phyloP scores from a whole-genome alignment of 306 rosid species.

The Cucurbita moschata region DNA sequence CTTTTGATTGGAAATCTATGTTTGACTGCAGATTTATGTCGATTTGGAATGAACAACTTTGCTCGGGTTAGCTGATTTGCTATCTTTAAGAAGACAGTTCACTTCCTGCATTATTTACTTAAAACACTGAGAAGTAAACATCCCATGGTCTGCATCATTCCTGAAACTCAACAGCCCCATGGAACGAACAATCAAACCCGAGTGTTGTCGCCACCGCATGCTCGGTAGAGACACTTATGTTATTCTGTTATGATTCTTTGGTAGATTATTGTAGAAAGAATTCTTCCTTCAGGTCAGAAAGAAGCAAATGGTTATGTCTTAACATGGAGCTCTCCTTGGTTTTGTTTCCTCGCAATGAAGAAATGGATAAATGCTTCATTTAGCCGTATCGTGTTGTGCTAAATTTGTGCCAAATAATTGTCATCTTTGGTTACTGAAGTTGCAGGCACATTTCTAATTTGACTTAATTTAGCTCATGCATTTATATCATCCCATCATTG shows the following conservation, averaged over 20 bases:
- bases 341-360: neutral
- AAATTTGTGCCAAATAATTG: neutral
- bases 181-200: neutral
- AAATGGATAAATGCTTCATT: neutral
- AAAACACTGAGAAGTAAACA: neutral
- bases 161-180: neutral
- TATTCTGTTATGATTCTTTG: neutral
- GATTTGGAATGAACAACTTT: conserved; percentile 25
- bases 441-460: neutral
- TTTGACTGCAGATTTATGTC: conserved; percentile 64
- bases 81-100: neutral
- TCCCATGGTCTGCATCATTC: neutral
- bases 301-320: neutral
- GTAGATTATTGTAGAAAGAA: neutral
- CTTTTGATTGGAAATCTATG: neutral
- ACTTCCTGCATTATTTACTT: neutral
- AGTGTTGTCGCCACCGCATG: neutral
- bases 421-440: neutral
- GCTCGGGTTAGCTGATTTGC: neutral
- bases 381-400: neutral
- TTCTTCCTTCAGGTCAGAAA: too few species aligned
- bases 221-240: neutral
- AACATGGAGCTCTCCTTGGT: neutral
- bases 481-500: neutral
- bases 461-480: neutral